A percentile compares a stretch with the other conserved stretches of the same genome.
phyloP scores from a whole-genome alignment of 257 asterid genomes.

The Solanum tarijense region DNA sequence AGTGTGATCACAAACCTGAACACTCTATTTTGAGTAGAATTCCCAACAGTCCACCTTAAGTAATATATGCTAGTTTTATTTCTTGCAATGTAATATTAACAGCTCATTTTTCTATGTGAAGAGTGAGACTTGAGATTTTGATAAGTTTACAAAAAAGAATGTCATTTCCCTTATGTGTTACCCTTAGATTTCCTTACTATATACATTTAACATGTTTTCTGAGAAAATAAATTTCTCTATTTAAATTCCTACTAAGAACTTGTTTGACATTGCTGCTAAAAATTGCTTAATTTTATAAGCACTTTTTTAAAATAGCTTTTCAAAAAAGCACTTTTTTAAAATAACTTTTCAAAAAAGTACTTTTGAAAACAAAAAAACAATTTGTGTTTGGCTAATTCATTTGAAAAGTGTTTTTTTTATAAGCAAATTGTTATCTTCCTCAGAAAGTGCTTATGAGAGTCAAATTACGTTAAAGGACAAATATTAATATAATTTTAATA shows the following conservation, averaged over 20 bases:
- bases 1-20: conserved; percentile 77
- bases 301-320: background rate
- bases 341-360: background rate
- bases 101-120: background rate
- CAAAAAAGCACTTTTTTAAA: background rate
- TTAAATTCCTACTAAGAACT: background rate
- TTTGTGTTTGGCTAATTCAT: too few species aligned
- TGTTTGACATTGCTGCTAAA: background rate
- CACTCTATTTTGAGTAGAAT: conserved; percentile 57
- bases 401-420: background rate
- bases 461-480: background rate
- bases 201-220: background rate
- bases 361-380: too few species aligned
- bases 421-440: background rate
- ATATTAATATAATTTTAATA: too few species aligned
- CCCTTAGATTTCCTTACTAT: background rate
- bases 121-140: background rate
- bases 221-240: too few species aligned
- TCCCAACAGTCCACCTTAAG: conserved; percentile 39
- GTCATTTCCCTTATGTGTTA: background rate
- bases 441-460: background rate
- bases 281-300: too few species aligned
- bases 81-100: background rate
- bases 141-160: background rate
- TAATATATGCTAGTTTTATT: background rate